A percentile compares a stretch with the other conserved stretches of the same genome.
Evolutionary conservation across 106 monocot species (phyloP).

Genomic region (Dactylorhiza incarnata): DNA sequence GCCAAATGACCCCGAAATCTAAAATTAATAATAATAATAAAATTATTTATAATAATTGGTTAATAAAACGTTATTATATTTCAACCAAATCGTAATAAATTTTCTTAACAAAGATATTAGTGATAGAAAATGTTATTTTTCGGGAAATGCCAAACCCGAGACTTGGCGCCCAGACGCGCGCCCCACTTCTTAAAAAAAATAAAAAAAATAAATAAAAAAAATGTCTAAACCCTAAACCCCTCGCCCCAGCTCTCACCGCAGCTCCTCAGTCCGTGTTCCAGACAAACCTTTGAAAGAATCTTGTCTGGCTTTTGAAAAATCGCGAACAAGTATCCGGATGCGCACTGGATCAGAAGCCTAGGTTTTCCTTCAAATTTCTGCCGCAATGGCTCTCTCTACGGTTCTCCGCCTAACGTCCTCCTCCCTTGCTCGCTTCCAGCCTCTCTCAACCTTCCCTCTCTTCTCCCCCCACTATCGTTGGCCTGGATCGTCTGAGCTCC

Average conservation of each 20-base stretch:
- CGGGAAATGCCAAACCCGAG: no score
- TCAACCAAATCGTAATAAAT: no score
- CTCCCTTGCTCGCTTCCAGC: conserved; percentile 36
- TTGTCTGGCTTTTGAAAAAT: neutral
- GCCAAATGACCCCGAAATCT: no score
- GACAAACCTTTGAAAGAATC: neutral
- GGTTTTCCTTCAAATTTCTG: neutral
- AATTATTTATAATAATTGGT: no score
- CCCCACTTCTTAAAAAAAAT: no score
- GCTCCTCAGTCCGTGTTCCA: neutral
- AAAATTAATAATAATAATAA: no score
- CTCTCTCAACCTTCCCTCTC: conserved; percentile 4
- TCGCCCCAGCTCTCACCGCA: neutral
- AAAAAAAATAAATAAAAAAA: neutral
- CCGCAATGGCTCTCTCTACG: conserved; percentile 23
- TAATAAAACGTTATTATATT: no score
- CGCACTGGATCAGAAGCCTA: neutral
- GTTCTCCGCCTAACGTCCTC: conserved; percentile 43
- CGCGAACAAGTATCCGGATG: neutral
- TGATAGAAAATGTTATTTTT: no score
- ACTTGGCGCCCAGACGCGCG: neutral
- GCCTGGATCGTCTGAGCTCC: conserved; percentile 10
- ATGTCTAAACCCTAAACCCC: neutral
- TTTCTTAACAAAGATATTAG: no score
- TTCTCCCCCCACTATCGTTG: neutral